Conservation (phyloP, 345 rosid genomes). For the Erodium maritimum region DNA sequence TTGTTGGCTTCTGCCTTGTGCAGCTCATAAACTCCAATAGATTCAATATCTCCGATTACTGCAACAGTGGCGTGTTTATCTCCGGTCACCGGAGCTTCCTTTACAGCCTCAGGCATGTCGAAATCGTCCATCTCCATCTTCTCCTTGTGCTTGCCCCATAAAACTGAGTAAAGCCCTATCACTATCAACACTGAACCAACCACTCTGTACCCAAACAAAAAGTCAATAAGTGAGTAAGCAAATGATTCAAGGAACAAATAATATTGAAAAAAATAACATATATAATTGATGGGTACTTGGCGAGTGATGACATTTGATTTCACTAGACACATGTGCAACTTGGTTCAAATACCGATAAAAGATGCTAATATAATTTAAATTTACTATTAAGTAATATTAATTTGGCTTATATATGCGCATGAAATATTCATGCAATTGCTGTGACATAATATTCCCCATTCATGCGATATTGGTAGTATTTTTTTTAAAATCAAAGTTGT, state of each 20-base stretch:
- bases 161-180: slow-evolving; percentile 58
- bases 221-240: no score
- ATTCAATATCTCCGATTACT: slow-evolving; percentile 23
- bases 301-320: neutral
- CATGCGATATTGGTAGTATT: no score
- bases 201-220: slow-evolving; percentile 29
- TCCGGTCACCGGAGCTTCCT: slow-evolving; percentile 22
- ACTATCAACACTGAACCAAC: slow-evolving; percentile 51
- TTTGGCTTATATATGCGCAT: no score
- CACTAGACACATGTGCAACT: neutral
- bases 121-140: slow-evolving; percentile 19
- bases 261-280: no score
- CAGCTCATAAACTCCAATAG: slow-evolving; percentile 12
- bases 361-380: neutral
- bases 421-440: no score
- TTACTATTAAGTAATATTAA: no score
- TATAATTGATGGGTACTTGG: neutral
- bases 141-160: slow-evolving; percentile 90
- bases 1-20: slow-evolving; percentile 15
- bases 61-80: slow-evolving; percentile 1
- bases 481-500: no score
- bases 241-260: neutral
- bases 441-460: no score
- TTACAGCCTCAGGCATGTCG: slow-evolving; percentile 30
- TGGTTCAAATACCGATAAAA: neutral